Base-by-base conservation (phyloP, 2,329 filamentous ascomycete genomes). In the Claviceps purpurea region DNA sequence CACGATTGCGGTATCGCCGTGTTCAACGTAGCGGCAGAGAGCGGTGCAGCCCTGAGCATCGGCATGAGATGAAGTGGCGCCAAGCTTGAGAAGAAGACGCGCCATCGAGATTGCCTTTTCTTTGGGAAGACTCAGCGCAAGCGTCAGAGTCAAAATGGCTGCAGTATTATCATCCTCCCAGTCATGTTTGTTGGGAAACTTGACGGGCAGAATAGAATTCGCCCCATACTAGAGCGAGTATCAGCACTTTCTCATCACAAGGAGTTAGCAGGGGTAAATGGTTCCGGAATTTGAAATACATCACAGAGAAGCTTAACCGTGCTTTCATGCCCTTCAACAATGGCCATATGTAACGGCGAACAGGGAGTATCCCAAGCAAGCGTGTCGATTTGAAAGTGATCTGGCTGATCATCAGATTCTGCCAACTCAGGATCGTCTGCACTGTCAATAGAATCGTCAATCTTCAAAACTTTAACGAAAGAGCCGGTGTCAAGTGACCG, bases 311-410 rank as follows among this genome's bases (percentile, higher is more conserved):
- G 65, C 53, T 82, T 78, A 14, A 91, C 85, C 11, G 82, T 77
- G 4, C 84, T 76, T 26, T 77, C 70, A 57, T 91, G 82, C 0
- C 87, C 87, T 54, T 80, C 78, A 1, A 87, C 64, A 55, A 94
- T 89, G 7, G 89, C 89, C 30, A 89, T 74, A 64, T 95, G 89
- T 5, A 94, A 73, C 1, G 89, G 81, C 13, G 84, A 85, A 53
- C 81, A 79, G 4, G 82, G 80, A 5, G 75, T 77, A 59, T 94
- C 88, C 89, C 89, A 95, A 1, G 87, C 80, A n/a, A 86, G 63
- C 1, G 85, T 77, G 57, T 94, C 83, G 54, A 90, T 75, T 57
- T 93, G 81, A 64, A 86, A 91, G 50, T 90, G 77, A 65, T 95
- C 87, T 1, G 87, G 87, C 20, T 86, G 84, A 10, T 84, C 75